These are phyloP conservation scores for Boletus austroedulis DNA, from an alignment of 1,284 basidiomycete genomes.

Conservation along the genomic window DNA sequence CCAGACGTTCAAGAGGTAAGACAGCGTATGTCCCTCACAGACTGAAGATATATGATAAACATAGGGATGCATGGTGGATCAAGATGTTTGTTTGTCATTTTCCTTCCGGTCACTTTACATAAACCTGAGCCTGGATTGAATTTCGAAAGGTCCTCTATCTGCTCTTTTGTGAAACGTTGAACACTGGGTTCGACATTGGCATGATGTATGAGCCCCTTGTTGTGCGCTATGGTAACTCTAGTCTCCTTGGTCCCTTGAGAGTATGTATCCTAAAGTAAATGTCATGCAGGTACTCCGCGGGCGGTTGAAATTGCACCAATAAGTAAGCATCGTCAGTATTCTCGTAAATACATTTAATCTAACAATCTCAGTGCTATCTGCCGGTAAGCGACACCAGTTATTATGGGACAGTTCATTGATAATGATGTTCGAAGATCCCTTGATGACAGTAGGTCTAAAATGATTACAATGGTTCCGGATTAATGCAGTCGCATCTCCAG, in stretches of 20 bases:
- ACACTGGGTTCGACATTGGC: neutral
- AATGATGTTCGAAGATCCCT: neutral
- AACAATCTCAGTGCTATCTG: neutral
- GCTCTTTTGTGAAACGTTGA: neutral
- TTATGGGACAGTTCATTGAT: neutral
- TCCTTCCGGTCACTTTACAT: no score
- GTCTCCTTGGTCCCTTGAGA: neutral
- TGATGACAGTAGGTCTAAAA: neutral
- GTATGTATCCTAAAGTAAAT: neutral
- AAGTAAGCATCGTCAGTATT: neutral
- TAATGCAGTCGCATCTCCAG: slow-evolving; percentile 9
- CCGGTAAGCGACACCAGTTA: neutral
- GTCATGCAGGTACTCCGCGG: neutral
- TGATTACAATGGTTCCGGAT: neutral
- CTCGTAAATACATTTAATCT: neutral
- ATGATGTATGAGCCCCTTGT: neutral
- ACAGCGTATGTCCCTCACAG: neutral
- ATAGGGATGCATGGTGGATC: neutral
- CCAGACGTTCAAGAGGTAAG: neutral
- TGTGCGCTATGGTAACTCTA: neutral
- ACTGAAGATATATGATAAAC: neutral
- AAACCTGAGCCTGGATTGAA: no score
- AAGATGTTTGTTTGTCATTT: neutral
- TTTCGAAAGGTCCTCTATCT: neutral
- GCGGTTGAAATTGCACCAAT: neutral